phyloP scores from a whole-genome alignment of 1,139 yeast species.

The Geotrichum klebahnii region DNA sequence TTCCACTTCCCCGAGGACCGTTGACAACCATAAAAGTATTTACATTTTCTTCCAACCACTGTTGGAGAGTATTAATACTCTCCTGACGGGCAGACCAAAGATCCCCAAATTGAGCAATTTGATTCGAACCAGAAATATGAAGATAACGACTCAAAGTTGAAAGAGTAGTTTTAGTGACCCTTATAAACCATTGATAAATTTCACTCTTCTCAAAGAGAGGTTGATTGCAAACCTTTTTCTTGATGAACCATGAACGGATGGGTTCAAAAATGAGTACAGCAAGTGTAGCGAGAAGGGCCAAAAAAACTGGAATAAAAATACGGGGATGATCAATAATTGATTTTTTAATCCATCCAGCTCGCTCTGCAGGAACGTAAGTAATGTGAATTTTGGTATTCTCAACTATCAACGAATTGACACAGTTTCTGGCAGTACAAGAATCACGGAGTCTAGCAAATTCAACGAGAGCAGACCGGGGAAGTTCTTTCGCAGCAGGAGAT shows the following conservation, averaged over 20 bases:
- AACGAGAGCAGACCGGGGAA: conserved; percentile 50
- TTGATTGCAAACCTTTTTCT: conserved; percentile 51
- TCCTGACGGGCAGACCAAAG: conserved; percentile 72
- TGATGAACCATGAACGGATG: conserved; percentile 74
- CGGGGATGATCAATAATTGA: conserved; percentile 58
- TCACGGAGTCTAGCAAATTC: conserved; percentile 55
- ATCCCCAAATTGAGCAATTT: conserved; percentile 37
- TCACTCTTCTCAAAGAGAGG: conserved; percentile 13
- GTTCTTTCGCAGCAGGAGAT: conserved; percentile 46
- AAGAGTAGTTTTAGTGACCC: conserved; percentile 8
- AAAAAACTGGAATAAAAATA: conserved; percentile 63
- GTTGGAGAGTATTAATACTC: conserved; percentile 60
- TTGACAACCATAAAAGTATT: conserved; percentile 80
- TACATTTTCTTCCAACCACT: conserved; percentile 78
- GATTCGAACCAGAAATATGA: conserved; percentile 1
- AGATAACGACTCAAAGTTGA: conserved; percentile 15
- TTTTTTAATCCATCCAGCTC: conserved; percentile 39
- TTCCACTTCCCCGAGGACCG: conserved; percentile 95
- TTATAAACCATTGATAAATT: conserved; percentile 8
- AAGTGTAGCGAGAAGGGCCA: conserved; percentile 64
- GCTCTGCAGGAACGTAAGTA: conserved; percentile 57
- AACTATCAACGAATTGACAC: conserved; percentile 66
- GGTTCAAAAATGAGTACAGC: conserved; percentile 92
- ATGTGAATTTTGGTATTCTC: conserved; percentile 64
- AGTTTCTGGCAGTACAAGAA: conserved; percentile 84